Base-by-base conservation (phyloP, 2,329 filamentous ascomycete genomes). In the Alternaria sp. region DNA sequence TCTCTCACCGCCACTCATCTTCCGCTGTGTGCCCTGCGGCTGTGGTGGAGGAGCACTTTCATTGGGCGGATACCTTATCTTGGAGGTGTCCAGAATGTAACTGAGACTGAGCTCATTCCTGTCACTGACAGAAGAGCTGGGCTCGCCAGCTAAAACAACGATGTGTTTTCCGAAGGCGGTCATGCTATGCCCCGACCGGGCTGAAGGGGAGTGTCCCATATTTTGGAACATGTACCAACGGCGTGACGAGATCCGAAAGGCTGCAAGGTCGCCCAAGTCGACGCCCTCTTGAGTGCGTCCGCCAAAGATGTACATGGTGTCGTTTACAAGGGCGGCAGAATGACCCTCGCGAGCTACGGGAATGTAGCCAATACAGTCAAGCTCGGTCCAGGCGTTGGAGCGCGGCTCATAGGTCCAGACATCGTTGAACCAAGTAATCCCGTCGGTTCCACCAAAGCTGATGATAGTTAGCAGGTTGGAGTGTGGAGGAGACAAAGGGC, bases 171-270 rank as follows among this genome's bases (percentile, higher is more conserved):
- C 93, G 64, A 94, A 92, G 2, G 93, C 89, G 2, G 95, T 98
- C 95, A 99, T 98, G 78, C 93, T 97, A 78, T 99, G 95, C 1
- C 95, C 95, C 16, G 94, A 98, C 61, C 95, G 87, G 32, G 95
- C 89, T 3, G 94, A 97, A 0, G 95, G 95, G 1, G 94, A 96
- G 3, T 94, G 94, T 0, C 95, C 95, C 95, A 99, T 99, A 75
- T 99, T 99, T 75, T 99, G 95, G 80, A 99, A 99, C 36, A 95
- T 99, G 78, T 98, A 99, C 95, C 95, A 99, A 61, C 95, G 88
- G 66, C 92, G 89, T 11, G 93, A 93, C 1, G 90, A 88, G 69
- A 92, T 92, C 51, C 89, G 85, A 78, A 92, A 92, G 9, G 95
- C 95, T 3, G 95, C 94, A 43, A 99, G 84, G 78, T 99, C 95